Conservation (phyloP, 345 rosid genomes). For the Orychophragmus violaceus region DNA sequence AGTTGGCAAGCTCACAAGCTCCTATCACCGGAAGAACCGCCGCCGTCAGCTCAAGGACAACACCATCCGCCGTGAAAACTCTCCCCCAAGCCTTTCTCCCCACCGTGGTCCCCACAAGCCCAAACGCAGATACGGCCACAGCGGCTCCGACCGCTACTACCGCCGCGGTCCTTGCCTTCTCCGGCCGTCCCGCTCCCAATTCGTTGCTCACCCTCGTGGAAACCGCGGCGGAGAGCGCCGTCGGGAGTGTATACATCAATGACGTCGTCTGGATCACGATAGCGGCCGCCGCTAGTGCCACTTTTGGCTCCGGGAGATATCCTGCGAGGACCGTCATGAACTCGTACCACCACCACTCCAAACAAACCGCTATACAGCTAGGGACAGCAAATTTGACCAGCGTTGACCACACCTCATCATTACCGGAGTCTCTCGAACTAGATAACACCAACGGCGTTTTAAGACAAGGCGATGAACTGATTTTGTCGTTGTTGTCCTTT, state of each 20-base stretch:
- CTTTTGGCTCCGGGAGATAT: conserved; percentile 48
- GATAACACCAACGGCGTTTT: conserved; percentile 17
- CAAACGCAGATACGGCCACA: conserved; percentile 42
- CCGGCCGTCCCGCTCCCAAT: conserved; percentile 71
- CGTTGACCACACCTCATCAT: conserved; percentile 46
- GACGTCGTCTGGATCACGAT: conserved; percentile 87
- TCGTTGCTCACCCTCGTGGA: conserved; percentile 86
- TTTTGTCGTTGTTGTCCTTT: conserved; percentile 7
- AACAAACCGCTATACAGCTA: conserved; percentile 76
- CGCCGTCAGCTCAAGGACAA: conserved; percentile 49
- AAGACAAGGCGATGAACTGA: conserved; percentile 3
- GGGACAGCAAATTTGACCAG: conserved; percentile 63
- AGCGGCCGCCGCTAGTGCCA: conserved; percentile 61
- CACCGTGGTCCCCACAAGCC: conserved; percentile 53
- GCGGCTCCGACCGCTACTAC: conserved; percentile 54
- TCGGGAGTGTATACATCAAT: conserved; percentile 72
- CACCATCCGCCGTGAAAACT: conserved; percentile 50
- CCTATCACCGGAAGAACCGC: conserved; percentile 74
- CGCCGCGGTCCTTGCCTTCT: conserved; percentile 53
- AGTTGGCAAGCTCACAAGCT: conserved; percentile 85
- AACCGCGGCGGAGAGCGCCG: conserved; percentile 62
- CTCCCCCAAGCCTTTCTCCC: conserved; percentile 69
- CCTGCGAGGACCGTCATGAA: conserved; percentile 89
- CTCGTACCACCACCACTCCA: conserved; percentile 99
- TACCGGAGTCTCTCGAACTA: not conserved